Percentiles rank a stretch among this genome's conserved stretches.
Conservation (phyloP, 352 stramenopile species). For the Halophytophthora batemanensis region DNA sequence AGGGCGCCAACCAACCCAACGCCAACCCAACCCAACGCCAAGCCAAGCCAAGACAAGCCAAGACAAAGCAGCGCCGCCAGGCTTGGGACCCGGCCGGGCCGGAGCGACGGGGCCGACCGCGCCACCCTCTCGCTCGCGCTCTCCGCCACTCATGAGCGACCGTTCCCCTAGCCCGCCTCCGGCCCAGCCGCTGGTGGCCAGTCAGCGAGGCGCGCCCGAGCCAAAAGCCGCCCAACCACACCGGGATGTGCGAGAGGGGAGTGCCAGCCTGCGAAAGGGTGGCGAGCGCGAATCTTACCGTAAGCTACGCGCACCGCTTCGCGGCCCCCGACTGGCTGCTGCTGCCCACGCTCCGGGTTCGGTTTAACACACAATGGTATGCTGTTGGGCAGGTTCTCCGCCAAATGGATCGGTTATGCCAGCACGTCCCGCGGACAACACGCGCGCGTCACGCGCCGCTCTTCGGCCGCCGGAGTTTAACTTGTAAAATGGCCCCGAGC, state of each 20-base stretch:
- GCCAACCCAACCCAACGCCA: not conserved
- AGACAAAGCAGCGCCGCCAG: too few species aligned
- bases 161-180: slow-evolving; percentile 3
- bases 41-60: slow-evolving; percentile 1
- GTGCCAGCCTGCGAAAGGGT: slow-evolving; percentile 5
- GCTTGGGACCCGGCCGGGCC: too few species aligned
- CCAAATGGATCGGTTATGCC: too few species aligned
- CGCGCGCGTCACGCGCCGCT: too few species aligned
- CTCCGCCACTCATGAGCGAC: slow-evolving; percentile 35
- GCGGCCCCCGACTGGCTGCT: too few species aligned
- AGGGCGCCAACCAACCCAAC: not conserved
- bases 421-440: too few species aligned
- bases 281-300: not conserved
- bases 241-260: slow-evolving; percentile 2
- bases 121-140: slow-evolving; percentile 5
- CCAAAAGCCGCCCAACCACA: too few species aligned
- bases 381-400: too few species aligned
- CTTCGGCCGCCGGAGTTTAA: not conserved
- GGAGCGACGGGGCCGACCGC: not conserved
- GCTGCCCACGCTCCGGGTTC: too few species aligned
- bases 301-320: slow-evolving; percentile 1
- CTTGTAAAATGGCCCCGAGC: not conserved
- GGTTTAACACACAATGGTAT: too few species aligned
- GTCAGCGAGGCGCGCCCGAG: slow-evolving; percentile 13
- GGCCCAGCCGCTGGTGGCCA: slow-evolving; percentile 23